phyloP scores from a whole-genome alignment of 2,329 filamentous ascomycete species.

The Exophiala xenobiotica region DNA sequence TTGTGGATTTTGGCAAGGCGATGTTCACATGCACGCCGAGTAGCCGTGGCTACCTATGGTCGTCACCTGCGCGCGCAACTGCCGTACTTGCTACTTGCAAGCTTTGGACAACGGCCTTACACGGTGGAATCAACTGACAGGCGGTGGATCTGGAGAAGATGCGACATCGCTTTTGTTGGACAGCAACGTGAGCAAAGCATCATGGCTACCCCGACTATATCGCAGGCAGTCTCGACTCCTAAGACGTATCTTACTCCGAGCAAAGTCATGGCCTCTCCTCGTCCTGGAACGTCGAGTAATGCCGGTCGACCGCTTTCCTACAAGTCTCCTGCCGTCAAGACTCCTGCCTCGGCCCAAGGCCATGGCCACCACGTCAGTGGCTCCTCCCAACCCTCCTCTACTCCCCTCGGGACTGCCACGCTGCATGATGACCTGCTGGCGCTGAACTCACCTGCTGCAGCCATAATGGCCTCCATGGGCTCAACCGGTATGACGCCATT shows the following conservation, averaged over 20 bases:
- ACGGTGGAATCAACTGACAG: too few species aligned
- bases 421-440: slow-evolving; percentile 43
- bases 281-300: slow-evolving; percentile 41
- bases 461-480: slow-evolving; percentile 34
- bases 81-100: too few species aligned
- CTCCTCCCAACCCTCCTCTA: slow-evolving; percentile 45
- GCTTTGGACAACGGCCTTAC: too few species aligned
- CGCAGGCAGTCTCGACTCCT: slow-evolving; percentile 30
- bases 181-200: too few species aligned
- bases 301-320: slow-evolving; percentile 40
- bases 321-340: slow-evolving; percentile 47
- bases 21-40: too few species aligned
- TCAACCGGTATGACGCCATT: slow-evolving; percentile 28
- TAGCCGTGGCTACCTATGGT: too few species aligned
- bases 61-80: too few species aligned
- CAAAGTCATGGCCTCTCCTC: slow-evolving; percentile 45
- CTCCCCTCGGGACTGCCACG: slow-evolving; percentile 40
- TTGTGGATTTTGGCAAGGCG: too few species aligned
- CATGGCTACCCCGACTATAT: slow-evolving; percentile 47
- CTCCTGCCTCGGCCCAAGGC: slow-evolving; percentile 41
- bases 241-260: slow-evolving; percentile 46
- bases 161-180: not conserved
- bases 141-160: too few species aligned
- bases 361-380: slow-evolving; percentile 38
- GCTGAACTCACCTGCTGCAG: slow-evolving; percentile 47